Percentiles rank a stretch among this genome's conserved stretches.
Conservation (phyloP, 2,329 filamentous ascomycete genomes). For the Cytospora leucostoma region DNA sequence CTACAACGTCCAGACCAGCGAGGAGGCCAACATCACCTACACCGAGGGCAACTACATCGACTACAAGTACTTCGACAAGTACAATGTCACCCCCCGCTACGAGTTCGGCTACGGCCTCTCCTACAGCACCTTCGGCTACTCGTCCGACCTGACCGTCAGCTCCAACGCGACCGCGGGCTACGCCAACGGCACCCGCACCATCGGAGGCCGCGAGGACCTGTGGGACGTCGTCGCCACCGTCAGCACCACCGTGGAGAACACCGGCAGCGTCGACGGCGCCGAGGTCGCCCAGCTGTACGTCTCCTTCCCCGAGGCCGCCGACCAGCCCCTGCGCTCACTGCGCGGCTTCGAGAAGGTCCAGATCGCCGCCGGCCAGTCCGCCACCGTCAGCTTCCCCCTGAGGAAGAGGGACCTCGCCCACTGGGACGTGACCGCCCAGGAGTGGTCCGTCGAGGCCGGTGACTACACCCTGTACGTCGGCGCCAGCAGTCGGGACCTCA, state of each 20-base stretch:
- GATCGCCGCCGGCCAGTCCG: conserved; percentile 47
- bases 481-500: background rate
- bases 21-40: conserved; percentile 54
- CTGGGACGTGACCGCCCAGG: conserved; percentile 63
- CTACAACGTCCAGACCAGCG: conserved; percentile 55
- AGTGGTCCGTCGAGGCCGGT: conserved; percentile 57
- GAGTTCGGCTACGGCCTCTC: conserved; percentile 59
- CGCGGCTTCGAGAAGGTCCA: conserved; percentile 65
- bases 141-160: conserved; percentile 34
- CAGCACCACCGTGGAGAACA: conserved; percentile 44
- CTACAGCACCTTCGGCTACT: conserved; percentile 51
- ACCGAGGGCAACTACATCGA: conserved; percentile 54
- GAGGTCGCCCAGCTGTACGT: conserved; percentile 54
- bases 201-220: conserved; percentile 49
- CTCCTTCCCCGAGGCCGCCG: conserved; percentile 43
- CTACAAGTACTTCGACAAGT: conserved; percentile 55
- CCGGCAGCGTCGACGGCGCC: conserved; percentile 43
- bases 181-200: conserved; percentile 41
- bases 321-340: conserved; percentile 56
- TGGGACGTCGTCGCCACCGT: conserved; percentile 49
- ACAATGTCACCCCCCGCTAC: conserved; percentile 51
- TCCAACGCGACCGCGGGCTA: conserved; percentile 36
- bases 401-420: conserved; percentile 66
- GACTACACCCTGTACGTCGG: conserved; percentile 49
- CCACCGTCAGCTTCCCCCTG: conserved; percentile 52